Evolutionary conservation across 352 stramenopile species (phyloP).

Genomic region (Aphanomyces cochlioides): DNA sequence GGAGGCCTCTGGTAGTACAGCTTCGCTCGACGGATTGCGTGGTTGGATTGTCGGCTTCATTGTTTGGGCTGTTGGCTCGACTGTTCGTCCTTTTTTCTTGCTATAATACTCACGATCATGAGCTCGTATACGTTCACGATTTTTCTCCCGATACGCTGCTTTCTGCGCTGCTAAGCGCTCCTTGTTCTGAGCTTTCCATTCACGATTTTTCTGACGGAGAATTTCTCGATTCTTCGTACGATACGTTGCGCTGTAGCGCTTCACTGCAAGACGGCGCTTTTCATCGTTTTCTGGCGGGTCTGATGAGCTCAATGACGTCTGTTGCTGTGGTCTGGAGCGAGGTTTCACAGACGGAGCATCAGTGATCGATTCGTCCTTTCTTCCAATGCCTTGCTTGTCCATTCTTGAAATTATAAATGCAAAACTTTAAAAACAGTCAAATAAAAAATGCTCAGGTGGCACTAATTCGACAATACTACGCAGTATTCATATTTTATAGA

Average conservation of each 20-base stretch:
- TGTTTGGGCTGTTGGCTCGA: background rate
- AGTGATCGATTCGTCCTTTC: too few species aligned
- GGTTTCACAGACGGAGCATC: too few species aligned
- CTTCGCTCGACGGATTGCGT: too few species aligned
- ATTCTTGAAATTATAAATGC: too few species aligned
- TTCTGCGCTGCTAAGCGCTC: background rate
- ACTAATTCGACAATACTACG: too few species aligned
- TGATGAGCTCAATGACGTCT: too few species aligned
- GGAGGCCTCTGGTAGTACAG: background rate
- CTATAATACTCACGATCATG: background rate
- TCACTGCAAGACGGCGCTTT: background rate
- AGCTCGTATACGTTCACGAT: background rate
- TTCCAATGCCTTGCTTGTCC: too few species aligned
- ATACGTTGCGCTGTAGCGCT: conserved; percentile 5
- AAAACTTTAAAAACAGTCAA: too few species aligned
- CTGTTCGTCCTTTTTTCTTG: background rate
- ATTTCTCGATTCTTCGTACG: conserved; percentile 1
- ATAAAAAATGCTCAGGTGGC: too few species aligned
- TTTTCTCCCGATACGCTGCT: conserved; percentile 3
- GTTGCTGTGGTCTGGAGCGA: too few species aligned
- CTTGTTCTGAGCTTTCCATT: conserved; percentile 8
- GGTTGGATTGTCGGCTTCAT: background rate
- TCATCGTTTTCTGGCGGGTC: too few species aligned
- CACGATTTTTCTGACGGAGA: background rate
- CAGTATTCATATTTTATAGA: too few species aligned